Evolutionary conservation across 2,329 filamentous ascomycete genomes (phyloP).

Genomic region (Aureobasidium uvarum): DNA sequence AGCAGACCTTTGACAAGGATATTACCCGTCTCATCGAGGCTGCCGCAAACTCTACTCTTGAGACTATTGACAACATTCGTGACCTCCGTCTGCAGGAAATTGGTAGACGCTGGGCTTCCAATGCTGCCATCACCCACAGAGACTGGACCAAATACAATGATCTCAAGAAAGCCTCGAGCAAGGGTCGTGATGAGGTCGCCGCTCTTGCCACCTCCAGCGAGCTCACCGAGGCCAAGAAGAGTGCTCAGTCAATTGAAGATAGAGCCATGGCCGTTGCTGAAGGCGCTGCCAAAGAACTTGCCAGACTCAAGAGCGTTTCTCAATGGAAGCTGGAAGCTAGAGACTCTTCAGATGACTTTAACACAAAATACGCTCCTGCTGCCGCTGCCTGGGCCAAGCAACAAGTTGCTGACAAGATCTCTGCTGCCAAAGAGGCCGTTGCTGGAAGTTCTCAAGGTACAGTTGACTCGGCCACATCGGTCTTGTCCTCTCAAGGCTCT

Average conservation of each 20-base stretch:
- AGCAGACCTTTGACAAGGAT: slow-evolving; percentile 66
- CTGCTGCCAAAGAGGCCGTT: slow-evolving; percentile 39
- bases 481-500: slow-evolving; percentile 37
- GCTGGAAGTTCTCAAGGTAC: slow-evolving; percentile 39
- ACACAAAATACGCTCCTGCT: slow-evolving; percentile 61
- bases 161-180: slow-evolving; percentile 75
- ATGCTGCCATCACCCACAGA: slow-evolving; percentile 92
- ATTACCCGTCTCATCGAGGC: slow-evolving; percentile 66
- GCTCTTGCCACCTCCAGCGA: slow-evolving; percentile 71
- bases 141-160: slow-evolving; percentile 96
- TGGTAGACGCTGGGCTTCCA: slow-evolving; percentile 92
- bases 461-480: slow-evolving; percentile 40
- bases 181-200: slow-evolving; percentile 82
- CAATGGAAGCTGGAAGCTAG: slow-evolving; percentile 75
- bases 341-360: slow-evolving; percentile 77
- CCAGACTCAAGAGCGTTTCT: slow-evolving; percentile 76
- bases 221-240: slow-evolving; percentile 65
- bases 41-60: slow-evolving; percentile 75
- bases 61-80: slow-evolving; percentile 77
- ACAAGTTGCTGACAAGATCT: slow-evolving; percentile 38
- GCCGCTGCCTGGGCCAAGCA: slow-evolving; percentile 51
- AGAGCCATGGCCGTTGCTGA: slow-evolving; percentile 78
- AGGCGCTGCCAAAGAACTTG: slow-evolving; percentile 74
- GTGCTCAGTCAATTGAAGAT: slow-evolving; percentile 68
- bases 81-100: slow-evolving; percentile 86